A percentile compares a stretch with the other conserved stretches of the same genome.
Conservation (phyloP, 306 rosid genomes). For the Pterocarpus macrocarpus region DNA sequence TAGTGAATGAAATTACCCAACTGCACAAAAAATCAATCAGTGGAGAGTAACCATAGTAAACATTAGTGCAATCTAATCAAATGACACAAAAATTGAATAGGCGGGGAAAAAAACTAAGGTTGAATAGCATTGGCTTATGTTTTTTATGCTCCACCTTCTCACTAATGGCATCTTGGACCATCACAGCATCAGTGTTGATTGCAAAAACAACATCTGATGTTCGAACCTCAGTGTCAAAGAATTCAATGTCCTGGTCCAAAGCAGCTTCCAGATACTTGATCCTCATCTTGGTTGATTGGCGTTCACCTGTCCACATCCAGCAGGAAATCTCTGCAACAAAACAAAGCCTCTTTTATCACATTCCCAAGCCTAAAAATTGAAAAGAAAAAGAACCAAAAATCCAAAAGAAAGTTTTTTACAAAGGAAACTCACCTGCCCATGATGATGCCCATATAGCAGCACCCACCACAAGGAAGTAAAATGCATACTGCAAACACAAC, state of each 20-base stretch:
- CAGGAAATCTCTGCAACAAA: slow-evolving; percentile 80
- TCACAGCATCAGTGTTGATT: slow-evolving; percentile 82
- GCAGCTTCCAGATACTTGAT: slow-evolving; percentile 87
- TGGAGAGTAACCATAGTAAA: no score
- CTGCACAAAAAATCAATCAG: slow-evolving; percentile 49
- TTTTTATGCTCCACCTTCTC: slow-evolving; percentile 73
- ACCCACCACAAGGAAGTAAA: slow-evolving; percentile 87
- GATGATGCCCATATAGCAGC: slow-evolving; percentile 97
- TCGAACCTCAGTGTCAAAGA: slow-evolving; percentile 83
- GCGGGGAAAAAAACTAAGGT: no score
- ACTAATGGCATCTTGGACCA: slow-evolving; percentile 94
- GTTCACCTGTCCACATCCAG: slow-evolving; percentile 97
- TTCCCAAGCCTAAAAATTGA: slow-evolving; percentile 9
- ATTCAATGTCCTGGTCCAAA: slow-evolving; percentile 83
- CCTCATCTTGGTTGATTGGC: slow-evolving; percentile 91
- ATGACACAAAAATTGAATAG: no score
- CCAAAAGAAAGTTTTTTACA: not conserved
- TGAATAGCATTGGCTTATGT: not conserved
- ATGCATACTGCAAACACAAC: slow-evolving; percentile 72
- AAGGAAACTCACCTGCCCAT: slow-evolving; percentile 77
- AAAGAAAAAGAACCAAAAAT: not conserved
- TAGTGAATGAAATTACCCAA: slow-evolving; percentile 92
- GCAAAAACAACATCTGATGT: slow-evolving; percentile 93
- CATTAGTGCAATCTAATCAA: no score
- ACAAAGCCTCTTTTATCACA: not conserved